Evolutionary conservation across 2,329 filamentous ascomycete species (phyloP), one percentile per base, ranked within the genome.

Genomic region (Lachnellula willkommii): DNA sequence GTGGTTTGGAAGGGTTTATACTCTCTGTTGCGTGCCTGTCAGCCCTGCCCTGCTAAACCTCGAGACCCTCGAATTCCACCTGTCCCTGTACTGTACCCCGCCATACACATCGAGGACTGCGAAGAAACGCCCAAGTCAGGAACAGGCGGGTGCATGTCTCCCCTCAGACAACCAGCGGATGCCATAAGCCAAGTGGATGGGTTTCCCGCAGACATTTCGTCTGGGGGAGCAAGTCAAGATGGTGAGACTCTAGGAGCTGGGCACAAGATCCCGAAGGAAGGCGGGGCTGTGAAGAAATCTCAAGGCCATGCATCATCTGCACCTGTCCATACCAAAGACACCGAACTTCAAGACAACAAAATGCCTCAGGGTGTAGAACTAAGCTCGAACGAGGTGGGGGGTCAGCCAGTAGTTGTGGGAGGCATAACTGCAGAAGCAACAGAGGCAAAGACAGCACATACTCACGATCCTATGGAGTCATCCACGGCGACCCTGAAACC

Each of bases 401-500:
- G 32, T 47, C 45, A 26, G 15, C 48, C 35, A 39, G 52, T 46
- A 15, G 32, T 28, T 20, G 28, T 20, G n/a, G 36, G 22, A 28
- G 46, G 49, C 15, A 46, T 42, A 51, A 37, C 24, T 47, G 54
- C 45, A 48, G 55, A 45, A 36, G 36, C 47, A 17, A 20, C 12
- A 7, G 36, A 40, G n/a, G 20, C 12, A 6, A 42, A 49, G 22
- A 15, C n/a, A 35, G 43, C 37, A 24, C 7, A 46, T 45, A 37
- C n/a, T 37, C 54, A 56, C 47, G 62, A 60, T 42, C 43, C 63
- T 36, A 69, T 70, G 68, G 69, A 70, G 60, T 69, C 68, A 24
- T 71, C 69, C 17, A 69, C 65, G 20, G 68, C 66, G 42, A 71
- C 69, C 20, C 51, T 71, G 47, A 69, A 65, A 50, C 67, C 69